A percentile compares a stretch with the other conserved stretches of the same genome.
Evolutionary conservation across 495 filamentous ascomycete species (phyloP).

Genomic region (Immersiella caudata): DNA sequence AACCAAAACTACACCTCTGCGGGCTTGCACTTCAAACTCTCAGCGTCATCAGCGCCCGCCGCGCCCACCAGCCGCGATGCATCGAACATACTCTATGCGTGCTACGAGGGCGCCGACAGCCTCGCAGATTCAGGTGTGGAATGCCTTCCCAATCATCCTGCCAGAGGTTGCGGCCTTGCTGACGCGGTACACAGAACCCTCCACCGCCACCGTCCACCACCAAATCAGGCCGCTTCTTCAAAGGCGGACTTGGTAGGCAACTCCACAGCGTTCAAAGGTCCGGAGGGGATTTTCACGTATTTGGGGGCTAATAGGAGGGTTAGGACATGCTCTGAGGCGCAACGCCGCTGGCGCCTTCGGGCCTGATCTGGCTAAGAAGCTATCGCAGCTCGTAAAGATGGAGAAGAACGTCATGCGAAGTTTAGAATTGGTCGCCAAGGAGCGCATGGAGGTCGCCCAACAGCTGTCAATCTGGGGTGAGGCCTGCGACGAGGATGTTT

Average conservation of each 20-base stretch:
- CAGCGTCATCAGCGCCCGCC: not conserved
- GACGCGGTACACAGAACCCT: conserved; percentile 69
- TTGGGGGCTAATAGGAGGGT: conserved; percentile 24
- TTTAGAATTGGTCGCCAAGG: conserved; percentile 89
- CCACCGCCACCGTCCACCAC: conserved; percentile 89
- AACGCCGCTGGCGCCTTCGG: conserved; percentile 91
- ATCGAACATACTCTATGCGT: conserved; percentile 99
- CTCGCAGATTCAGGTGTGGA: conserved; percentile 52
- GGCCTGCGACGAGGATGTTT: conserved; percentile 94
- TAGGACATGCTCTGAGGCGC: conserved; percentile 93
- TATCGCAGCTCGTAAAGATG: conserved; percentile 98
- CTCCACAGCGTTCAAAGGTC: not conserved
- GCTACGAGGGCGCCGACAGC: conserved; percentile 87
- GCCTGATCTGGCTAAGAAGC: conserved; percentile 95
- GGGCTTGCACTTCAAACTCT: not conserved
- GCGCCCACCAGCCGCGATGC: conserved; percentile 61
- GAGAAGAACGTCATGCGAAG: conserved; percentile 99
- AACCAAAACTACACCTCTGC: not conserved
- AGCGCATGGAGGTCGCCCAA: conserved; percentile 98
- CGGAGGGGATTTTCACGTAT: conserved; percentile 13
- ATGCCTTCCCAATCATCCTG: not conserved
- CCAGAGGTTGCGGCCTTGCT: conserved; percentile 11
- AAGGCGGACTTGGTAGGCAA: conserved; percentile 72
- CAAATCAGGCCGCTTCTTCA: conserved; percentile 85
- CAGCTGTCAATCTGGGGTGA: conserved; percentile 99